Evolutionary conservation across 2,329 filamentous ascomycete species (phyloP), one percentile per base, ranked within the genome.

Genomic region (Cyphellophora attinorum): DNA sequence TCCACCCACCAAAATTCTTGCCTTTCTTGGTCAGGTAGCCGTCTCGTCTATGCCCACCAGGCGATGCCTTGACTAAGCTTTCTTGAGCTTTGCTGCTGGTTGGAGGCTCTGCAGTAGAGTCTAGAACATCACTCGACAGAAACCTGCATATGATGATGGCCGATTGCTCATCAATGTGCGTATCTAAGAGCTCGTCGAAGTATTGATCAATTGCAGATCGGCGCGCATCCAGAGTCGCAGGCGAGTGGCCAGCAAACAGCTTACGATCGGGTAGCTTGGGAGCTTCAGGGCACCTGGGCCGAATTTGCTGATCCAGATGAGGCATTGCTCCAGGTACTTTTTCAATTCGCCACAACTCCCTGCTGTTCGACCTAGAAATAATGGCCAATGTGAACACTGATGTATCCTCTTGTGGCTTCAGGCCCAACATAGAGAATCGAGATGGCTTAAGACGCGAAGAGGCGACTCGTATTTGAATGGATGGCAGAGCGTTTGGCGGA

Each of bases 1-100:
- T 98, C 91, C 91, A 98, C 31, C 91, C 91, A 33, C 91, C 91
- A 61, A 98, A 98, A 52, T 96, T 96, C 68, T 98, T 98, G 31
- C 91, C 91, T 48, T 84, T 76, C 64, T 98, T 98, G 2, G 91
- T 96, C 32, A 98, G 65, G 57, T 96, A 98, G 6, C 91, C 91
- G 53, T 79, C 88, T 52, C 85, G 85, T 39, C 79, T 70, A 6
- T 31, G 29, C 6, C 29, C 29, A 3, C 3, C 15, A 1, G 76
- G 74, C 3, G 65, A 57, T 37, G 50, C 45, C 23, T 57, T 48
- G 15, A 31, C 37, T 23, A 41, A 40, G 35, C 50, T 29, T 33
- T 45, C n/a, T 70, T 38, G 42, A 35, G 30, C 39, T 38, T 57
- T 50, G 27, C 49, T 40, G 44, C 48, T 51, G 11, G 53, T 62